Percentiles rank a stretch among this genome's conserved stretches.
Evolutionary conservation across 1,139 yeast species (phyloP).

Genomic region (Taphrina communis): DNA sequence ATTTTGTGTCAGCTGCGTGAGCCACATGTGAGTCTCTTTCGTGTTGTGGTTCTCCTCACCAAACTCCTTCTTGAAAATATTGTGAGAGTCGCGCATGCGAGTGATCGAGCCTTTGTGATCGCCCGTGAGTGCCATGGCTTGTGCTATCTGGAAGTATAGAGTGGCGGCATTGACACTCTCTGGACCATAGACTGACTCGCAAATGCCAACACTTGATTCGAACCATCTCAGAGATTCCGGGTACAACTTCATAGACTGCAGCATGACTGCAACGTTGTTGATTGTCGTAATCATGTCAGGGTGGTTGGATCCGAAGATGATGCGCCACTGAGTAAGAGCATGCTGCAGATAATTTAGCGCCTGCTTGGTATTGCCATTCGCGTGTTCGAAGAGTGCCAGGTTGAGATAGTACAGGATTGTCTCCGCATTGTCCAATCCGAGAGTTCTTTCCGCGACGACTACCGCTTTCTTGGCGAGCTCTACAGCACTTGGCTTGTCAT

Average conservation of each 20-base stretch:
- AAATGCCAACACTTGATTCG: conserved; percentile 58
- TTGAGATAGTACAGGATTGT: conserved; percentile 74
- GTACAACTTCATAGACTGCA: conserved; percentile 61
- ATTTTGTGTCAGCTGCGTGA: conserved; percentile 56
- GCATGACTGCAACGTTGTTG: conserved; percentile 66
- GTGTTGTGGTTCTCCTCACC: conserved; percentile 71
- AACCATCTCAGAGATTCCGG: conserved; percentile 61
- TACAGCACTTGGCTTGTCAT: conserved; percentile 65
- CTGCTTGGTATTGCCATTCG: conserved; percentile 64
- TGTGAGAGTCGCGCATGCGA: conserved; percentile 61
- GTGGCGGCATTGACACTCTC: conserved; percentile 65
- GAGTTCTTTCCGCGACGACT: conserved; percentile 74
- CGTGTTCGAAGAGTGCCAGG: conserved; percentile 73
- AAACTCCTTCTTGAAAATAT: conserved; percentile 60
- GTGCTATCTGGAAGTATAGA: conserved; percentile 69
- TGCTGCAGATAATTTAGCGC: conserved; percentile 69
- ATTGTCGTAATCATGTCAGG: conserved; percentile 73
- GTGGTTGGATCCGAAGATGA: conserved; percentile 64
- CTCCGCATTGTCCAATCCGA: conserved; percentile 81
- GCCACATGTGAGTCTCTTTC: conserved; percentile 68
- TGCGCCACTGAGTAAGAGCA: conserved; percentile 64
- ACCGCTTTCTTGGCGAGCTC: conserved; percentile 74
- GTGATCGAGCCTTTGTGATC: conserved; percentile 64
- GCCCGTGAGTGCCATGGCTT: conserved; percentile 61
- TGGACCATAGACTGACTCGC: conserved; percentile 61